Base-by-base conservation (phyloP, 306 rosid genomes). In the Abrus precatorius region DNA sequence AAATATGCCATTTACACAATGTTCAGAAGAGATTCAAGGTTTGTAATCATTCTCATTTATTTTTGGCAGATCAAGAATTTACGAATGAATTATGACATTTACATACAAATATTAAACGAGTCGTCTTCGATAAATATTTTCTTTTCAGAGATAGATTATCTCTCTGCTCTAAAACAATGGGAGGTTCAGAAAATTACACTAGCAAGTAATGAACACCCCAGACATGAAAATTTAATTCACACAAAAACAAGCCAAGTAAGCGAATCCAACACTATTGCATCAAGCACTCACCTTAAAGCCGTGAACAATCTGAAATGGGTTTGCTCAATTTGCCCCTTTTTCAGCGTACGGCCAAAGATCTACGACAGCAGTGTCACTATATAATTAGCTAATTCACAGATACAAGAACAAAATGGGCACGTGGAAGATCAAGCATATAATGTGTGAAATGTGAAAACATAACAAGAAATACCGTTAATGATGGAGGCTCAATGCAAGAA, bases 301-400 rank as follows among this genome's bases (percentile, higher is more conserved):
- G 78, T 59, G 57, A 67, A 61, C 8, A 75, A 80, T 85, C 86
- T 78, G 79, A 83, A 84, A 74, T 75, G 89, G 86, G 93, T 73
- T 10, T 54, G 86, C 81, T 74, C 85, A 72, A 71, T 49, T 87
- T 82, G 84, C 53, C 80, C 72, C 28, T 81, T 67, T 81, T 82
- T 78, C 80, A 32, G 73, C 84, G 80, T 61, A 71, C 57, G 69
- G 72, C 87, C 82, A 86, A 79, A 86, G 90, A 90, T 90, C 98
- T 95, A 82, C 66, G 29, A 75, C 59, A 30, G 1, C 5, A 69
- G 53, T 11, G 60, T 14, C 5, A 32, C 29, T 43, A 70, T 43
- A 70, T 0, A 70, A 80, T 79, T 4, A 87, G 67, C 69, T 20
- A 11, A 84, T 56, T 32, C 40, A 77, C 32, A 82, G 48, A 77